Evolutionary conservation across 345 rosid species (phyloP).

Genomic region (Gossypium sturtianum): DNA sequence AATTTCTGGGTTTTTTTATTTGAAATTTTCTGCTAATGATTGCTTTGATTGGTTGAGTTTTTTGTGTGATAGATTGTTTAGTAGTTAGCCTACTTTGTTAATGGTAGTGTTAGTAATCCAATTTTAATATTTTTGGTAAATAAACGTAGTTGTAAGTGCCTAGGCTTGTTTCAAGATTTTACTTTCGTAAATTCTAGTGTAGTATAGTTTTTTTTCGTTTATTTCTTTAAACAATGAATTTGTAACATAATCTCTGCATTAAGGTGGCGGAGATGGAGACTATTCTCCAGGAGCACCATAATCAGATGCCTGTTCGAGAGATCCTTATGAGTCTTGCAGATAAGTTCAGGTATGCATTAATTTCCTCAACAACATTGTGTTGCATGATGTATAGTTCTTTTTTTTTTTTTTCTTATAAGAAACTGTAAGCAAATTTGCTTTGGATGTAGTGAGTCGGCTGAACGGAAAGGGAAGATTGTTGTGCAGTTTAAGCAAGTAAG

Average conservation of each 20-base stretch:
- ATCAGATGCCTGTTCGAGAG: slow-evolving; percentile 68
- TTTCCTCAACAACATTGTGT: not conserved
- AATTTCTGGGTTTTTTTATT: slow-evolving; percentile 2
- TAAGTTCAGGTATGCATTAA: slow-evolving; percentile 64
- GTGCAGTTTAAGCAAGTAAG: slow-evolving; percentile 97
- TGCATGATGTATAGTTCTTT: slow-evolving; percentile 2
- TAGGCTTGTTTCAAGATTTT: too few relatives aligned
- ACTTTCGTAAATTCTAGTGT: not conserved
- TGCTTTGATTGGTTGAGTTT: not conserved
- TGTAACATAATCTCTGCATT: slow-evolving; percentile 3
- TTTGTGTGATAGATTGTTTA: not conserved
- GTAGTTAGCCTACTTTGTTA: not conserved
- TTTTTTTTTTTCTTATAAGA: slow-evolving; percentile 5
- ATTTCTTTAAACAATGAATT: not conserved
- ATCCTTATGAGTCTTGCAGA: slow-evolving; percentile 78
- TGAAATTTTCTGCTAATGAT: not conserved
- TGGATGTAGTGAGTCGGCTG: slow-evolving; percentile 61
- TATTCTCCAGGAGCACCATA: slow-evolving; percentile 70
- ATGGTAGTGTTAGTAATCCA: not conserved
- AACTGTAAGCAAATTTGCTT: slow-evolving; percentile 10
- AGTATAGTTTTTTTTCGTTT: not conserved
- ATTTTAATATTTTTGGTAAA: not conserved
- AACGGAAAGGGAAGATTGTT: slow-evolving; percentile 69
- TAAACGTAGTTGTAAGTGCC: not conserved
- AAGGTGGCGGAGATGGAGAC: slow-evolving; percentile 93